phyloP scores from a whole-genome alignment of 495 filamentous ascomycete species.

The Melanomma pulvis-pyrius region DNA sequence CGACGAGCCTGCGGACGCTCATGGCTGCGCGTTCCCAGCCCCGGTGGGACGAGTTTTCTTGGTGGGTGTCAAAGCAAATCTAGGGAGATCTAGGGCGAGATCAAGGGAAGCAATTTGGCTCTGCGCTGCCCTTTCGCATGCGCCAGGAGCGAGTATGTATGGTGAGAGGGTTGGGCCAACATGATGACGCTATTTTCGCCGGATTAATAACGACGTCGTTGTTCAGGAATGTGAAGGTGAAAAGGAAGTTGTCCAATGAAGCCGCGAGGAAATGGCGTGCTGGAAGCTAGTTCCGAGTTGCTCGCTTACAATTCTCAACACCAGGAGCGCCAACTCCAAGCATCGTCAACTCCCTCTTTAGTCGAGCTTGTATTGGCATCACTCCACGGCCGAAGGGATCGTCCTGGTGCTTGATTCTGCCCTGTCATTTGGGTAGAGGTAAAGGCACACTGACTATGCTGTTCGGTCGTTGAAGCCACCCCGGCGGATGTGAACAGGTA shows the following conservation, averaged over 20 bases:
- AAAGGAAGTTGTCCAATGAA: constrained; percentile 2
- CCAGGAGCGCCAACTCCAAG: not conserved
- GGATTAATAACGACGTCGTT: not conserved
- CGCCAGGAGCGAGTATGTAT: not conserved
- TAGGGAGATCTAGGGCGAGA: not conserved
- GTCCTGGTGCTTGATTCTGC: too few species aligned
- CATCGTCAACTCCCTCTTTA: not conserved
- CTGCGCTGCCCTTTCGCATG: not conserved
- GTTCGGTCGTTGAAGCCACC: too few species aligned
- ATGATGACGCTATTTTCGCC: constrained; percentile 7
- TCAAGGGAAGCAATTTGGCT: not conserved
- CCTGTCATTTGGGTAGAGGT: too few species aligned
- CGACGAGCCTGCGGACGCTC: constrained; percentile 33
- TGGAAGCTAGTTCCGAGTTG: not conserved
- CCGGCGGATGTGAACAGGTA: too few species aligned
- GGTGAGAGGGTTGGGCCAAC: not conserved
- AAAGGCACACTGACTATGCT: too few species aligned
- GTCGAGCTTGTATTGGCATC: not conserved
- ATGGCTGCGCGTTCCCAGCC: constrained; percentile 1
- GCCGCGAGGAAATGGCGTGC: constrained; percentile 7
- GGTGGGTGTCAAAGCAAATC: not conserved
- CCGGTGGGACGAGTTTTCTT: not conserved
- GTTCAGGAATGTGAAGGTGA: not conserved
- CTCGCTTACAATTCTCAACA: not conserved
- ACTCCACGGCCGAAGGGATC: too few species aligned